phyloP scores from a whole-genome alignment of 2,329 filamentous ascomycete genomes.

The Mycocentrospora acerina region DNA sequence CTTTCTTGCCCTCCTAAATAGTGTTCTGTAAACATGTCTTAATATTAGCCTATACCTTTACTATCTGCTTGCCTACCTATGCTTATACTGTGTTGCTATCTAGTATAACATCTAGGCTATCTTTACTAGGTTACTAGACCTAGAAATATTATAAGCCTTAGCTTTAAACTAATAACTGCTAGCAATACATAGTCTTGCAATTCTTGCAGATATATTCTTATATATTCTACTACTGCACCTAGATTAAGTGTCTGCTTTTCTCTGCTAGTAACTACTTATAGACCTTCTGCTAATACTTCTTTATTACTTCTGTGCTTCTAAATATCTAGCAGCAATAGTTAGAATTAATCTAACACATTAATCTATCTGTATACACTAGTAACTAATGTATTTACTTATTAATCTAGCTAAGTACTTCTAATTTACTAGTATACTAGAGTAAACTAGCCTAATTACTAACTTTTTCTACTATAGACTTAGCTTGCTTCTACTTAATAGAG shows the following conservation, averaged over 20 bases:
- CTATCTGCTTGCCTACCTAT: too few relatives aligned
- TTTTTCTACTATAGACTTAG: slow-evolving; percentile 1
- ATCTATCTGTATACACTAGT: background rate
- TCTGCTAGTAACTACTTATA: slow-evolving; percentile 2
- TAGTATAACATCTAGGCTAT: too few relatives aligned
- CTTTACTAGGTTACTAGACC: too few relatives aligned
- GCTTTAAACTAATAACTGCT: background rate
- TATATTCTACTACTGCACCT: background rate
- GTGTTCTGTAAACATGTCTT: too few relatives aligned
- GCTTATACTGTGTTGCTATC: too few relatives aligned
- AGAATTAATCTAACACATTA: slow-evolving; percentile 1
- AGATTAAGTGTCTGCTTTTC: background rate
- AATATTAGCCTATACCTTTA: too few relatives aligned
- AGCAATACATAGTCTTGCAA: too few relatives aligned
- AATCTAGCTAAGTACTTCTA: slow-evolving; percentile 1
- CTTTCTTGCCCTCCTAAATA: too few relatives aligned
- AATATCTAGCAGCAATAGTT: slow-evolving; percentile 4
- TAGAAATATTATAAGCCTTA: too few relatives aligned
- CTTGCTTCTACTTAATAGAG: background rate
- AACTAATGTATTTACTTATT: slow-evolving; percentile 1
- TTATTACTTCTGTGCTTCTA: slow-evolving; percentile 2
- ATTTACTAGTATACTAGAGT: slow-evolving; percentile 1
- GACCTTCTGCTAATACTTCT: slow-evolving; percentile 2
- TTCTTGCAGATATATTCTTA: background rate
- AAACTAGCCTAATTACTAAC: slow-evolving; percentile 2